Evolutionary conservation across 148 eudicot species (phyloP).

Genomic region (Fallopia convolvulus): DNA sequence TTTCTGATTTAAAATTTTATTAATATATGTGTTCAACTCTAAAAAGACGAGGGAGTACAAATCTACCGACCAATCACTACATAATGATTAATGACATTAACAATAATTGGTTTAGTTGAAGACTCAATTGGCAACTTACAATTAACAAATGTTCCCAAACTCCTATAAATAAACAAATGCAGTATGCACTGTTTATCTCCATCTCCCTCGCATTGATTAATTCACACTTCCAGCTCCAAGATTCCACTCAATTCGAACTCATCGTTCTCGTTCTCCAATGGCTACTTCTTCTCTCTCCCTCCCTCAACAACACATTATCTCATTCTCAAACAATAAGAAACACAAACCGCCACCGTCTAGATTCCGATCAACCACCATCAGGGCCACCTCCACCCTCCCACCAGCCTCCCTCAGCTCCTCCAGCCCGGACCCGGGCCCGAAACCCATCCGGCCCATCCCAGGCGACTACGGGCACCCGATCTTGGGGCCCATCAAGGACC

Average conservation of each 20-base stretch:
- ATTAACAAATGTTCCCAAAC: too few species aligned
- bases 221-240: neutral
- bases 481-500: neutral
- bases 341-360: neutral
- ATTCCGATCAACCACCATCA: conserved; percentile 1
- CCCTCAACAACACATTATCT: neutral
- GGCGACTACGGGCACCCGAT: neutral
- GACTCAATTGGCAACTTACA: too few species aligned
- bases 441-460: conserved; percentile 1
- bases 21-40: too few species aligned
- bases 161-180: too few species aligned
- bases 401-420: neutral
- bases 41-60: too few species aligned
- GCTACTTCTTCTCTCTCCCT: neutral
- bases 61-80: too few species aligned
- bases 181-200: too few species aligned
- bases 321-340: neutral
- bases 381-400: neutral
- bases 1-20: too few species aligned
- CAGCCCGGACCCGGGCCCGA: neutral
- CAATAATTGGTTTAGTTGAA: too few species aligned
- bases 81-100: too few species aligned
- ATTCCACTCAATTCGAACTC: neutral
- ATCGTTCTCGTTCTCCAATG: neutral
- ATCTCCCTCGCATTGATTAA: neutral